Evolutionary conservation across 208 protist genomes (phyloP).

Genomic region (Wallacemonas rigidus): DNA sequence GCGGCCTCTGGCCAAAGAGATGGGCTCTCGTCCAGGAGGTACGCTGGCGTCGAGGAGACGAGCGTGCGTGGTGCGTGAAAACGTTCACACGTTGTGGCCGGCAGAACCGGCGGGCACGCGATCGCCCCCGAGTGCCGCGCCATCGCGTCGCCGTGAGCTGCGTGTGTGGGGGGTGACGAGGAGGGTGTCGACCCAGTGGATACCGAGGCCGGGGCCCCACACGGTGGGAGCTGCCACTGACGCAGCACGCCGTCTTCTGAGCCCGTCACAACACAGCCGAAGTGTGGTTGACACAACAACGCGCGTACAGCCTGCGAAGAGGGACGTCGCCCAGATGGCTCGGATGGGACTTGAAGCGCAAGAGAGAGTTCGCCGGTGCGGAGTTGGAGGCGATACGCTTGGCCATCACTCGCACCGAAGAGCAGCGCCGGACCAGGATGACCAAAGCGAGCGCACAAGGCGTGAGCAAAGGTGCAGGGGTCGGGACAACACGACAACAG

Average conservation of each 20-base stretch:
- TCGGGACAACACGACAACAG: slow-evolving; percentile 35
- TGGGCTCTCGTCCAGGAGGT: slow-evolving; percentile 7
- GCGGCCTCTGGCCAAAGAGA: slow-evolving; percentile 3
- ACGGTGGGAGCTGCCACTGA: slow-evolving; percentile 37
- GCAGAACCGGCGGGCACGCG: neutral
- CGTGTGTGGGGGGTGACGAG: neutral
- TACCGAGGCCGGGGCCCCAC: neutral
- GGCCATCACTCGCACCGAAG: slow-evolving; percentile 36
- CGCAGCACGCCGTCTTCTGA: slow-evolving; percentile 66
- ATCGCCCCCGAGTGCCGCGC: neutral
- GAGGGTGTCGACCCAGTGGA: neutral
- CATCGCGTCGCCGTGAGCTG: neutral
- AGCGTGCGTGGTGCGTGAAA: neutral
- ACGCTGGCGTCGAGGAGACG: slow-evolving; percentile 8
- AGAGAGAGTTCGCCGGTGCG: slow-evolving; percentile 21
- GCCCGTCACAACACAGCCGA: slow-evolving; percentile 59
- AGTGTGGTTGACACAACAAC: slow-evolving; percentile 45
- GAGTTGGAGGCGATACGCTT: slow-evolving; percentile 34
- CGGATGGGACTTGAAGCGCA: slow-evolving; percentile 19
- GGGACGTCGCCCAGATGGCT: no score
- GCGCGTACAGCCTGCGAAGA: slow-evolving; percentile 27
- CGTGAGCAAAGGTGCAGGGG: slow-evolving; percentile 25
- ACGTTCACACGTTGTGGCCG: neutral
- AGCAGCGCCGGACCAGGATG: slow-evolving; percentile 38
- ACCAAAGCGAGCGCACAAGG: slow-evolving; percentile 16